Evolutionary conservation across 164 flowering plant species (phyloP).

Genomic region (Echeveria elegans): DNA sequence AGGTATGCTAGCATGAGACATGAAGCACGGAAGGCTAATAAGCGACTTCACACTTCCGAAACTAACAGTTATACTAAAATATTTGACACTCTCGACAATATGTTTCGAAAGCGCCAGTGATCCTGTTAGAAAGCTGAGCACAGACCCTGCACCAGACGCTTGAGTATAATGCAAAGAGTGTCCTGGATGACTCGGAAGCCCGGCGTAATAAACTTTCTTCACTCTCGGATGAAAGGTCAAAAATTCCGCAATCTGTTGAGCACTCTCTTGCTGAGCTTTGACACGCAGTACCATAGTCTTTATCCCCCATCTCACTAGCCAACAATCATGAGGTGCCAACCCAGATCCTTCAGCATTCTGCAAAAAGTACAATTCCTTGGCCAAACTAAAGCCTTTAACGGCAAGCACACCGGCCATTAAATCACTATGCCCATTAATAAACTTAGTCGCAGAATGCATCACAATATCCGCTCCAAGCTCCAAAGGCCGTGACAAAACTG

Average conservation of each 20-base stretch:
- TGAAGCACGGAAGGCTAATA: conserved; percentile 96
- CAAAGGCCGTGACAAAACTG: conserved; percentile 77
- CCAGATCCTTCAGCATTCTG: conserved; percentile 98
- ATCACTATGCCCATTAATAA: conserved; percentile 93
- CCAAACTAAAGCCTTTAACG: conserved; percentile 92
- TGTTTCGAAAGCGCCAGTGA: conserved; percentile 85
- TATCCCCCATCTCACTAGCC: conserved; percentile 86
- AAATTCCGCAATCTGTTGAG: conserved; percentile 89
- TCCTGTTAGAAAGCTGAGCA: conserved; percentile 89
- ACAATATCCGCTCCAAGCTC: conserved; percentile 99
- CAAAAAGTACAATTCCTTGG: conserved; percentile 70
- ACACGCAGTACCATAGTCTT: conserved; percentile 93
- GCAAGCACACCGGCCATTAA: conserved; percentile 95
- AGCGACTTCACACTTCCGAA: conserved; percentile 99
- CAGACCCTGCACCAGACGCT: conserved; percentile 97
- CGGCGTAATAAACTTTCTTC: conserved; percentile 84
- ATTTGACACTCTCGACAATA: conserved; percentile 71
- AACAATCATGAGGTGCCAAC: conserved; percentile 91
- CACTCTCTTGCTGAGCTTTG: conserved; percentile 97
- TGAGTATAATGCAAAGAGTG: conserved; percentile 81
- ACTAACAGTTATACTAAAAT: conserved; percentile 92
- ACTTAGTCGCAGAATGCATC: conserved; percentile 97
- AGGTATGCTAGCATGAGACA: conserved; percentile 98
- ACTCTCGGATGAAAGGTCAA: conserved; percentile 76
- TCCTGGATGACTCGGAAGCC: conserved; percentile 87